Conservation (phyloP, 1,284 basidiomycete genomes). For the Chondrostereum purpureum region DNA sequence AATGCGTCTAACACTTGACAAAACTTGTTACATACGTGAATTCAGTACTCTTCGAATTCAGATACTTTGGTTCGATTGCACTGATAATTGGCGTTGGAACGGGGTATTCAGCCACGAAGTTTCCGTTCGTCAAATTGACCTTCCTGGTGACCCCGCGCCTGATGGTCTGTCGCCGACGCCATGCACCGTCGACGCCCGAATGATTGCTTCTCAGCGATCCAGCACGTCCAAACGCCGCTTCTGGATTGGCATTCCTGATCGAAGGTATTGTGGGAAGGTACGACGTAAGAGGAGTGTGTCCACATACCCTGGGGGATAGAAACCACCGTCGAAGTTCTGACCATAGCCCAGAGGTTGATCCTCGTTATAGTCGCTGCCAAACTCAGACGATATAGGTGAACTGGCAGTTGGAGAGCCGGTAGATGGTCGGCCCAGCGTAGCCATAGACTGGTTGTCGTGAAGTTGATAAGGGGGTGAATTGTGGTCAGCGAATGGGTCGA, state of each 20-base stretch:
- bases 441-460: too few species aligned
- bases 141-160: constrained; percentile 88
- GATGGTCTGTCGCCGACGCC: constrained; percentile 83
- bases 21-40: constrained; percentile 62
- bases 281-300: constrained; percentile 27
- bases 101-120: constrained; percentile 85
- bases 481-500: too few species aligned
- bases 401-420: too few species aligned
- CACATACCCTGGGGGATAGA: constrained; percentile 60
- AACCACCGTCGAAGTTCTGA: constrained; percentile 46
- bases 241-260: constrained; percentile 52
- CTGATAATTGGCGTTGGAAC: constrained; percentile 84
- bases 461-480: too few species aligned
- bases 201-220: constrained; percentile 54
- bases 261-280: constrained; percentile 2
- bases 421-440: too few species aligned
- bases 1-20: constrained; percentile 4
- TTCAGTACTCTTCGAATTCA: constrained; percentile 65
- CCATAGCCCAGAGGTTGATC: constrained; percentile 63
- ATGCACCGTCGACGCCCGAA: constrained; percentile 63
- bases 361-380: constrained; percentile 64
- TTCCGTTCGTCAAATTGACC: constrained; percentile 87
- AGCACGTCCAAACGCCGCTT: constrained; percentile 55
- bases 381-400: too few species aligned
- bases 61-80: constrained; percentile 80